Evolutionary conservation across 2,329 filamentous ascomycete genomes (phyloP), one percentile per base, ranked within the genome.

Genomic region (Aschersonia sp.): DNA sequence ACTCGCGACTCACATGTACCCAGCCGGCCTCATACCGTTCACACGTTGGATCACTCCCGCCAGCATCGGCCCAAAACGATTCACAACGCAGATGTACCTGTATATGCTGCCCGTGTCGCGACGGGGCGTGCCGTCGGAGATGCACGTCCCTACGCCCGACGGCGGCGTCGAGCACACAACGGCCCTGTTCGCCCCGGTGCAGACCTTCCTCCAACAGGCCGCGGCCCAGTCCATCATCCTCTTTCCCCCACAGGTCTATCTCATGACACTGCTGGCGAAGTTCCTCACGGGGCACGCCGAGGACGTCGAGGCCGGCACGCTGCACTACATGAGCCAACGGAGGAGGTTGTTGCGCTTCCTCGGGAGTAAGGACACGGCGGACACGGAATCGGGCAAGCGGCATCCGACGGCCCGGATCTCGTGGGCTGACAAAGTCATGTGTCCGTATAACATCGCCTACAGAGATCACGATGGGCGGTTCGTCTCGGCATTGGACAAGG

Each of bases 21-120:
- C 4, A 78, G 82, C 82, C 2, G 70, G 73, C 40, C 68, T 96
- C 3, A 69, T 86, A 5, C 88, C 89, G 0, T 96, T 94, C 59
- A 95, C 89, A 0, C 78, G 87, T 47, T 97, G 92, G 92, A 74
- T 97, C 48, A 97, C 92, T 2, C 91, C 91, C 0, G 65, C 71
- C 0, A 79, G 77, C 51, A 69, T 83, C 1, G 76, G 12, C 35
- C 7, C 80, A 0, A 87, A 82, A 56, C 77, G 92, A 44, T 98
- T 94, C 67, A 87, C 85, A 0, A 96, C 91, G 1, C 89, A 96
- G 61, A 97, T 97, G 91, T 98, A 97, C 65, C 64, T 97, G 9
- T 95, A 95, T 65, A 82, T 94, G 64, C 73, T 96, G 3, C 89
- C 89, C 0, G 65, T 62, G 1, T 56, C 57, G 46, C 54, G 52